phyloP scores from a whole-genome alignment of 1,139 yeast genomes.

The Geotrichum fermentans region DNA sequence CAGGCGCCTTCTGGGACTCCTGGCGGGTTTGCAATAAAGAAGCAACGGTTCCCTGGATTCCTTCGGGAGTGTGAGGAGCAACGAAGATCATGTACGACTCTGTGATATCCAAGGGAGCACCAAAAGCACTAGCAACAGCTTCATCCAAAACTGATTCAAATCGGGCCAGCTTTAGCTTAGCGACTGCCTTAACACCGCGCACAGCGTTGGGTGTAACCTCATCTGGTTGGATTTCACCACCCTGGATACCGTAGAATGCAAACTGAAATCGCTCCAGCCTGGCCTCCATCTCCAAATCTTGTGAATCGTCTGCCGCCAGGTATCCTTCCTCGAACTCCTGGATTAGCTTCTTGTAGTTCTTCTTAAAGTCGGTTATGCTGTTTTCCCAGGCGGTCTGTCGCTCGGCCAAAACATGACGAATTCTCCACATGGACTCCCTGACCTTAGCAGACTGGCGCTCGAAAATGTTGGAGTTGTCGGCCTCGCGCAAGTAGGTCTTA shows the following conservation, averaged over 20 bases:
- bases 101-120: constrained; percentile 42
- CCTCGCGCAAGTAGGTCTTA: constrained; percentile 38
- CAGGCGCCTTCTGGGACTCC: constrained; percentile 1
- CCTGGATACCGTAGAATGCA: constrained; percentile 69
- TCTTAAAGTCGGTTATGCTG: constrained; percentile 48
- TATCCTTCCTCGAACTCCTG: constrained; percentile 56
- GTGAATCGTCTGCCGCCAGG: constrained; percentile 52
- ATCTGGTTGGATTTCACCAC: constrained; percentile 34
- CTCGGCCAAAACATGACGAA: constrained; percentile 83
- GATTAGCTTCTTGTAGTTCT: constrained; percentile 47
- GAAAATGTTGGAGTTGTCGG: constrained; percentile 42
- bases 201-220: constrained; percentile 61
- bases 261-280: constrained; percentile 71
- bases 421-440: constrained; percentile 62
- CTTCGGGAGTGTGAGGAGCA: constrained; percentile 45
- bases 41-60: constrained; percentile 28
- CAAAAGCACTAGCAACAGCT: constrained; percentile 26
- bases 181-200: constrained; percentile 62
- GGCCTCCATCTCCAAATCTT: constrained; percentile 58
- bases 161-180: constrained; percentile 58
- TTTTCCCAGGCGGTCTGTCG: constrained; percentile 69
- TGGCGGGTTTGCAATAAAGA: constrained; percentile 9
- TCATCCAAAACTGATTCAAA: constrained; percentile 33
- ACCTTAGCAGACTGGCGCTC: constrained; percentile 43
- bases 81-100: constrained; percentile 50